Evolutionary conservation across 2,329 filamentous ascomycete genomes (phyloP).

Genomic region (Arthroderma sp.): DNA sequence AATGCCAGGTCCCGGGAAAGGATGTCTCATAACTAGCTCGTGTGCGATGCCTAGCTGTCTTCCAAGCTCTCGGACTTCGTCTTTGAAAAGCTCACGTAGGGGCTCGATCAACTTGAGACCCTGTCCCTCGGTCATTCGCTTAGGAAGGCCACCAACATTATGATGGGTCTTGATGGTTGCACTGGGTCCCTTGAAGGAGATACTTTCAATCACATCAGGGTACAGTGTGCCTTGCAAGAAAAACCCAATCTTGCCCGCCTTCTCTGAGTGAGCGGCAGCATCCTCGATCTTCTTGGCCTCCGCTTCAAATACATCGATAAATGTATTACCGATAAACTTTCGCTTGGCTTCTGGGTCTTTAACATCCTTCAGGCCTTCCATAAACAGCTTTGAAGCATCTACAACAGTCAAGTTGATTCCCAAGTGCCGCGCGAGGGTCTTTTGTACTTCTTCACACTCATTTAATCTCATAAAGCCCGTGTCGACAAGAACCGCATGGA

Average conservation of each 20-base stretch:
- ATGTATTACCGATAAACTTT: conserved; percentile 67
- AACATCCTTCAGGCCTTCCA: conserved; percentile 62
- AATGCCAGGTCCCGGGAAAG: conserved; percentile 61
- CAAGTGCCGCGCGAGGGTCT: conserved; percentile 63
- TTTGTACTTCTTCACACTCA: conserved; percentile 69
- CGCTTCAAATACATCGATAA: conserved; percentile 72
- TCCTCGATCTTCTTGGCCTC: conserved; percentile 64
- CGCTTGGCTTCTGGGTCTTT: conserved; percentile 74
- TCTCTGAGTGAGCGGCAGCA: conserved; percentile 51
- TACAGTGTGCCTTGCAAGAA: conserved; percentile 81
- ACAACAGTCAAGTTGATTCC: conserved; percentile 85
- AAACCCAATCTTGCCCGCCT: conserved; percentile 67
- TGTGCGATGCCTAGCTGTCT: conserved; percentile 56
- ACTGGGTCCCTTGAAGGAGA: conserved; percentile 60
- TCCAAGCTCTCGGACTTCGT: conserved; percentile 58
- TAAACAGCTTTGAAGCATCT: conserved; percentile 64
- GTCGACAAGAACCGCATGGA: conserved; percentile 74
- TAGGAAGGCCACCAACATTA: conserved; percentile 56
- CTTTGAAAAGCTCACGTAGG: conserved; percentile 64
- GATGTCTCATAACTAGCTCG: conserved; percentile 65
- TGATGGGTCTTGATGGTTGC: conserved; percentile 59
- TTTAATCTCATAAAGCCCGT: conserved; percentile 77
- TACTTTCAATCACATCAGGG: conserved; percentile 55
- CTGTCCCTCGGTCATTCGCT: conserved; percentile 36
- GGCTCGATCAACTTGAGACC: conserved; percentile 47